phyloP scores from a whole-genome alignment of 345 rosid genomes.

The Sisymbrium altissimum region DNA sequence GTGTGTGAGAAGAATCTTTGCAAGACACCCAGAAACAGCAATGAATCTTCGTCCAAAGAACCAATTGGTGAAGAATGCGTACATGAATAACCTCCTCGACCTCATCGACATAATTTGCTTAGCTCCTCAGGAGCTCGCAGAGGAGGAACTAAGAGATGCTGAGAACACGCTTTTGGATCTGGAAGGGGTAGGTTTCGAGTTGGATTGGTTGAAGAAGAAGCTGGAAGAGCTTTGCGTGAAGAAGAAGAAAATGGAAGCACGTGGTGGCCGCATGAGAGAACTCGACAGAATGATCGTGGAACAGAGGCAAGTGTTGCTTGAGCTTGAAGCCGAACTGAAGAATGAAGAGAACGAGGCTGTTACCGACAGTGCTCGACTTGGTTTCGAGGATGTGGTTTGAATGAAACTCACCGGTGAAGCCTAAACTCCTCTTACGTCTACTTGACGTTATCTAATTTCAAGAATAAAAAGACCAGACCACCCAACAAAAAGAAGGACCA shows the following conservation, averaged over 20 bases:
- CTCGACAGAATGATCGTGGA: slow-evolving; percentile 25
- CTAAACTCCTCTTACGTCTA: background rate
- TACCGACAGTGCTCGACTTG: slow-evolving; percentile 24
- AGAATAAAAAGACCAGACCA: background rate
- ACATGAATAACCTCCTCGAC: slow-evolving; percentile 27
- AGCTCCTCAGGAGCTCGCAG: slow-evolving; percentile 31
- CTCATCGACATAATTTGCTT: slow-evolving; percentile 25
- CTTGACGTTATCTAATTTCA: background rate
- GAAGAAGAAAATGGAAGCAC: slow-evolving; percentile 31
- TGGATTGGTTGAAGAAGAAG: slow-evolving; percentile 33
- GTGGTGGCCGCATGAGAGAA: slow-evolving; percentile 27
- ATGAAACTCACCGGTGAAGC: background rate
- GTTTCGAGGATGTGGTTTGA: slow-evolving; percentile 34
- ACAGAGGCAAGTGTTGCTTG: slow-evolving; percentile 14
- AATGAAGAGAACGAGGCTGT: slow-evolving; percentile 32
- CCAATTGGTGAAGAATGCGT: slow-evolving; percentile 26
- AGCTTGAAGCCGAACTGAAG: slow-evolving; percentile 23
- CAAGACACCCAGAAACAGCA: slow-evolving; percentile 33
- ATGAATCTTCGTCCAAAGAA: slow-evolving; percentile 20
- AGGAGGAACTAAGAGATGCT: slow-evolving; percentile 24
- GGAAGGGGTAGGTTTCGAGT: slow-evolving; percentile 26
- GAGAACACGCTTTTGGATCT: slow-evolving; percentile 26
- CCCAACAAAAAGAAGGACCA: background rate
- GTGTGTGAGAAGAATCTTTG: slow-evolving; percentile 29
- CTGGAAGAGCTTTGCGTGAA: slow-evolving; percentile 24